Conservation (phyloP, 164 flowering plant species). For the Platanus orientalis region DNA sequence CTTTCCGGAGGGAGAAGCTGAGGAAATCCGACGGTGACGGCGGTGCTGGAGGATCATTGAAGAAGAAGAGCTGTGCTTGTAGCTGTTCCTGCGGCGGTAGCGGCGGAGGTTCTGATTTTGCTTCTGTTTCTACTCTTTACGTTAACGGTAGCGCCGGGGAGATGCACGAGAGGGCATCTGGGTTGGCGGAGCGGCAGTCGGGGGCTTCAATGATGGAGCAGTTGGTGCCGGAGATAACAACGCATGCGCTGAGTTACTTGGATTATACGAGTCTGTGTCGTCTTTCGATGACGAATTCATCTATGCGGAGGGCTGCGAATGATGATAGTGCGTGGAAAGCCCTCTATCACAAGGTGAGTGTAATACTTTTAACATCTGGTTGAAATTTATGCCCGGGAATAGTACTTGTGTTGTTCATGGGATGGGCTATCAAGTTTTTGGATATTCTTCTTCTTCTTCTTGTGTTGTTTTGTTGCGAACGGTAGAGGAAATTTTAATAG, state of each 20-base stretch:
- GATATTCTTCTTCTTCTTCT: no score
- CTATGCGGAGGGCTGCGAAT: constrained; percentile 92
- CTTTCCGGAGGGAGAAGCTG: no score
- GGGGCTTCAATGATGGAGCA: constrained; percentile 99
- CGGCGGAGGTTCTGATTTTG: background rate
- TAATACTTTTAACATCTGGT: background rate
- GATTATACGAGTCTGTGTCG: constrained; percentile 93
- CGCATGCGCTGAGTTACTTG: constrained; percentile 89
- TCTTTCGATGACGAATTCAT: constrained; percentile 91
- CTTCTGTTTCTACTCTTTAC: constrained; percentile 7
- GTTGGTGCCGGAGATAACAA: constrained; percentile 93
- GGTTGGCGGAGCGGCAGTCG: constrained; percentile 31
- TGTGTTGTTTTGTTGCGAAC: no score
- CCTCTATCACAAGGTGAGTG: constrained; percentile 78
- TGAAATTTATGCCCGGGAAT: no score
- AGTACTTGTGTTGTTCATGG: no score
- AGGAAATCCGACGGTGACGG: no score
- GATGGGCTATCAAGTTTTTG: no score
- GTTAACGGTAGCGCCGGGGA: constrained; percentile 31
- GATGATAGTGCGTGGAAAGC: constrained; percentile 99
- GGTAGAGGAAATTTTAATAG: no score
- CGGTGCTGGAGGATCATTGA: no score
- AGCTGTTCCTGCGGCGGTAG: constrained; percentile 24
- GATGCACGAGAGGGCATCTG: constrained; percentile 21
- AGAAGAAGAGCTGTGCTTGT: constrained; percentile 27